A percentile compares a stretch with the other conserved stretches of the same genome.
Evolutionary conservation across 164 flowering plant species (phyloP).

Genomic region (Hamamelis virginiana): DNA sequence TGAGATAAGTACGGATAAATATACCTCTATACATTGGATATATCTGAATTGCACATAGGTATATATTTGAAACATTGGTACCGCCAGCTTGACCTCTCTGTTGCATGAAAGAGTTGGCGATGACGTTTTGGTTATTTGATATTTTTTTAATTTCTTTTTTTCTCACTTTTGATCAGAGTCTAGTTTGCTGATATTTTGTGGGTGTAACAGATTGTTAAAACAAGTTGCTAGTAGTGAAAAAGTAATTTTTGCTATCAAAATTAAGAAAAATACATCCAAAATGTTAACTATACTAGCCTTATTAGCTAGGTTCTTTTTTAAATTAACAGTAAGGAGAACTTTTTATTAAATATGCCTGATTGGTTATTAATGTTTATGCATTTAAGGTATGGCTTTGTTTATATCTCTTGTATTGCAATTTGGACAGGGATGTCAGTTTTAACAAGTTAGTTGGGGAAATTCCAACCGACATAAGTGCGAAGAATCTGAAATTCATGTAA

Average conservation of each 20-base stretch:
- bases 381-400: constrained; percentile 11
- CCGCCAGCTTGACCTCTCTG: background rate
- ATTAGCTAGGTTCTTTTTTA: no score
- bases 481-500: constrained; percentile 44
- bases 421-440: constrained; percentile 69
- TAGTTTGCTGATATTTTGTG: background rate
- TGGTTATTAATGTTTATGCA: no score
- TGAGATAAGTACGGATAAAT: no score
- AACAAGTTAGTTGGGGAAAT: constrained; percentile 58
- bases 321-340: no score
- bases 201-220: no score
- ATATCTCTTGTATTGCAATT: background rate
- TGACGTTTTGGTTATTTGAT: background rate
- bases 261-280: background rate
- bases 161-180: background rate
- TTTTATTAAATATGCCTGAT: no score
- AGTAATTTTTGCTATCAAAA: background rate
- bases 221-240: no score
- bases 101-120: background rate
- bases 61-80: no score
- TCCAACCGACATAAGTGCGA: constrained; percentile 31
- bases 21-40: background rate
- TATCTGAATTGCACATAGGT: background rate
- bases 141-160: background rate
- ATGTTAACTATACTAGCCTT: no score